A percentile compares a stretch with the other conserved stretches of the same genome.
Evolutionary conservation across 805 yeast species (phyloP).

Genomic region (Saccharomycopsis babjevae): DNA sequence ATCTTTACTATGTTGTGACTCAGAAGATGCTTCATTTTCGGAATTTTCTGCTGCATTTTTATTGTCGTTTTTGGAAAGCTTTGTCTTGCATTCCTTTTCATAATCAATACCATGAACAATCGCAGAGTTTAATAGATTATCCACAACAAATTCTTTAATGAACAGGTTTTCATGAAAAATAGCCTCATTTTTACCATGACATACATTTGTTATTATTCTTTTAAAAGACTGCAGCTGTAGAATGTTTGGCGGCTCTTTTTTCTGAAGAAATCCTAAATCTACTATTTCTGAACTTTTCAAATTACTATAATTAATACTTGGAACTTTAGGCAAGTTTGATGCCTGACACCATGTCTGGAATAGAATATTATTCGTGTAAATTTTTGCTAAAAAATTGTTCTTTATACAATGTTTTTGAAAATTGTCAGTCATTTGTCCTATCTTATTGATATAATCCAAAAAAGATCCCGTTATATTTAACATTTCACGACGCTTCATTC

Average conservation of each 20-base stretch:
- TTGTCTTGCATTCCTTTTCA: background rate
- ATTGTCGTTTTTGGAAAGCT: background rate
- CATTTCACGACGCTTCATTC: background rate
- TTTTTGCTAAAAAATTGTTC: background rate
- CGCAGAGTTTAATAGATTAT: background rate
- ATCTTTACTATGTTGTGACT: background rate
- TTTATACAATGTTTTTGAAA: background rate
- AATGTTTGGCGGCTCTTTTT: background rate
- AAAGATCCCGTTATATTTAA: background rate
- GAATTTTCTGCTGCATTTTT: background rate
- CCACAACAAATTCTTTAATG: background rate
- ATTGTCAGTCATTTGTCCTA: background rate
- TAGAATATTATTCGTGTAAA: background rate
- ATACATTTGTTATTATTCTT: background rate
- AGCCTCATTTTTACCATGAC: background rate
- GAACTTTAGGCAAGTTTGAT: background rate
- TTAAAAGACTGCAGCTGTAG: background rate
- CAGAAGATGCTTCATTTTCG: background rate
- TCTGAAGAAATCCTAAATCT: background rate
- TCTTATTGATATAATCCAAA: background rate
- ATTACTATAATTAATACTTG: background rate
- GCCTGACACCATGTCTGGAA: background rate
- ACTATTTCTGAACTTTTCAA: background rate
- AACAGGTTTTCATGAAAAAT: background rate
- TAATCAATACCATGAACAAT: background rate